A percentile compares a stretch with the other conserved stretches of the same genome.
phyloP scores from a whole-genome alignment of 129 eudicot species.

The Deinandra increscens region DNA sequence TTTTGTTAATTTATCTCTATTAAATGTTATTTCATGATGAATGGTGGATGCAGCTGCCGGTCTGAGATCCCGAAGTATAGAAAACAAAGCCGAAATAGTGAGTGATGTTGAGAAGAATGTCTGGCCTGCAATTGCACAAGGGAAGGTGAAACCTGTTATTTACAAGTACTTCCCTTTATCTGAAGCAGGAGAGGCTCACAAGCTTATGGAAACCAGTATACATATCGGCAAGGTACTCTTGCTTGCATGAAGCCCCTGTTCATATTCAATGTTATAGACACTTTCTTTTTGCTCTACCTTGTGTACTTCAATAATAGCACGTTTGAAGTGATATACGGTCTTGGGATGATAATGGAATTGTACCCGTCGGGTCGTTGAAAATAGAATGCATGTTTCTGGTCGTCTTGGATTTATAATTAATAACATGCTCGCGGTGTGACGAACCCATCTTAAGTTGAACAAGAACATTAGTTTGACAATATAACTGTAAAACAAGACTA shows the following conservation, averaged over 20 bases:
- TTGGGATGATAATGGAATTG: neutral
- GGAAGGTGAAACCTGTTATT: constrained; percentile 61
- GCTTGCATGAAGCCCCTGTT: constrained; percentile 37
- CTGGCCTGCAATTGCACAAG: constrained; percentile 68
- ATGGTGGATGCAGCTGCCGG: constrained; percentile 46
- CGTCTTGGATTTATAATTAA: neutral
- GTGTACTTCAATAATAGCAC: neutral
- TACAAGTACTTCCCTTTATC: constrained; percentile 55
- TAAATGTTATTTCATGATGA: neutral
- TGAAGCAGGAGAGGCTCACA: constrained; percentile 72
- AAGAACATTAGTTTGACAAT: no score
- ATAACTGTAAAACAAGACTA: no score
- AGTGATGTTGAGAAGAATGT: constrained; percentile 78
- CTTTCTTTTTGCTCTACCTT: neutral
- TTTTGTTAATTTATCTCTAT: neutral
- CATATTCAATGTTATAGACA: neutral
- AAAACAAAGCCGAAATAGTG: constrained; percentile 76
- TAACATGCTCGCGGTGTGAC: no score
- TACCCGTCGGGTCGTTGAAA: neutral
- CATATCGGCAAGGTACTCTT: constrained; percentile 77
- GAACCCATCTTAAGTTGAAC: no score
- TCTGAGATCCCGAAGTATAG: constrained; percentile 59
- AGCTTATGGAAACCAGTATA: constrained; percentile 73
- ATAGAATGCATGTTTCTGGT: neutral
- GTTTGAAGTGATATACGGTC: neutral